A percentile compares a stretch with the other conserved stretches of the same genome.
phyloP scores from a whole-genome alignment of 2,329 filamentous ascomycete genomes.

The Diaporthe sp. region DNA sequence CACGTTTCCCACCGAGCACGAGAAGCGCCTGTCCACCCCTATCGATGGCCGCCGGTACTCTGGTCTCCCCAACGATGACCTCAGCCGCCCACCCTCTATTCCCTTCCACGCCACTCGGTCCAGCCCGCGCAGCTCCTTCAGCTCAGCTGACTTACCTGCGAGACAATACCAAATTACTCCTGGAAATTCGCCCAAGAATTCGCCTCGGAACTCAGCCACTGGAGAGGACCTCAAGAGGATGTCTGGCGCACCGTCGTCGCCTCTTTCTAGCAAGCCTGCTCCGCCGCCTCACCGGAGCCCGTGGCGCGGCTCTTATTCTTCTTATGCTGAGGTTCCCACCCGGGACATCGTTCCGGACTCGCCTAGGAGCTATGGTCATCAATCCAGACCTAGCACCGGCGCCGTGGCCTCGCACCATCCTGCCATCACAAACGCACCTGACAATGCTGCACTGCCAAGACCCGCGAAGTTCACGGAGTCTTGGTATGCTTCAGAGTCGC shows the following conservation, averaged over 20 bases:
- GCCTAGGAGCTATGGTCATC: conserved; percentile 49
- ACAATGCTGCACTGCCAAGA: conserved; percentile 53
- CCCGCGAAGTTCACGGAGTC: conserved; percentile 66
- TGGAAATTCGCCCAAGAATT: conserved; percentile 48
- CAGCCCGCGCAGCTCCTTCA: conserved; percentile 65
- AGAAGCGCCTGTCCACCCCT: conserved; percentile 72
- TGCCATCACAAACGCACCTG: conserved; percentile 36
- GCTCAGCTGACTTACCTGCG: conserved; percentile 68
- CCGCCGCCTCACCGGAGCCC: conserved; percentile 39
- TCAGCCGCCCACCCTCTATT: conserved; percentile 68
- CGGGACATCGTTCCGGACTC: conserved; percentile 42
- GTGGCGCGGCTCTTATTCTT: conserved; percentile 57
- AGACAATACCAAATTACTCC: conserved; percentile 67
- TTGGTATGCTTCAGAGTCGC: conserved; percentile 68
- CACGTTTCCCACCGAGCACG: conserved; percentile 59
- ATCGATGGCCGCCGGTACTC: conserved; percentile 60
- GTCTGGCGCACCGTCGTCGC: conserved; percentile 53
- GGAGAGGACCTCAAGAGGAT: conserved; percentile 62
- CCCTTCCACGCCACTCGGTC: conserved; percentile 85
- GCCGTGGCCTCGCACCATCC: conserved; percentile 45
- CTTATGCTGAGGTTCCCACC: conserved; percentile 61
- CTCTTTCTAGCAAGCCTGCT: conserved; percentile 28
- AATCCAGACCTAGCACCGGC: conserved; percentile 47
- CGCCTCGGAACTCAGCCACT: conserved; percentile 59
- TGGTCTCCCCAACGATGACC: conserved; percentile 59